Evolutionary conservation across 208 protist genomes (phyloP).

Genomic region (Tetramitus jugosus): DNA sequence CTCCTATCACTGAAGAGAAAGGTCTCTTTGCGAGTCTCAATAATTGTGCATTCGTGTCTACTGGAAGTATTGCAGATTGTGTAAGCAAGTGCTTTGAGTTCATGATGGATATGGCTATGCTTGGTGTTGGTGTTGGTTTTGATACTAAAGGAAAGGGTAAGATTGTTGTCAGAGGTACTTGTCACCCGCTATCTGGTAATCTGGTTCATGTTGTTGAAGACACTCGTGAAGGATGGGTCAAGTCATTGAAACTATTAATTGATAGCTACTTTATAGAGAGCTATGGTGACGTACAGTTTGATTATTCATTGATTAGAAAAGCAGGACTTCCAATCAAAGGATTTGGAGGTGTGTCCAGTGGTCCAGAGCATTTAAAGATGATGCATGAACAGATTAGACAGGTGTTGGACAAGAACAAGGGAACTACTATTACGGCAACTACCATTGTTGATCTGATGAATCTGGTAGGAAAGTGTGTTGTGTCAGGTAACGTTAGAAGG

Average conservation of each 20-base stretch:
- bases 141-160: constrained; percentile 49
- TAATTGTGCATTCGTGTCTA: constrained; percentile 61
- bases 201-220: constrained; percentile 36
- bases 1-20: constrained; percentile 49
- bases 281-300: constrained; percentile 38
- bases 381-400: constrained; percentile 37
- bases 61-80: constrained; percentile 25
- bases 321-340: constrained; percentile 45
- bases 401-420: constrained; percentile 32
- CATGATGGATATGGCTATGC: constrained; percentile 65
- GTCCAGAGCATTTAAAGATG: constrained; percentile 44
- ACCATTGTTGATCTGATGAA: constrained; percentile 72
- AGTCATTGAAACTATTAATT: constrained; percentile 47
- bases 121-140: constrained; percentile 68
- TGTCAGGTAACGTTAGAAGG: constrained; percentile 55
- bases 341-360: constrained; percentile 29
- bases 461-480: constrained; percentile 61
- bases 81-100: constrained; percentile 55
- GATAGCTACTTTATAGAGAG: constrained; percentile 48
- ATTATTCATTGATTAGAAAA: constrained; percentile 52
- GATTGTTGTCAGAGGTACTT: not conserved
- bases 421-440: constrained; percentile 43
- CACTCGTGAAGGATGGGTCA: constrained; percentile 51
- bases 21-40: constrained; percentile 60
- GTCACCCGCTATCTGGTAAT: not conserved